Percentiles rank a stretch among this genome's conserved stretches.
Evolutionary conservation across 2,329 filamentous ascomycete species (phyloP).

Genomic region (Dactylellina sp.): DNA sequence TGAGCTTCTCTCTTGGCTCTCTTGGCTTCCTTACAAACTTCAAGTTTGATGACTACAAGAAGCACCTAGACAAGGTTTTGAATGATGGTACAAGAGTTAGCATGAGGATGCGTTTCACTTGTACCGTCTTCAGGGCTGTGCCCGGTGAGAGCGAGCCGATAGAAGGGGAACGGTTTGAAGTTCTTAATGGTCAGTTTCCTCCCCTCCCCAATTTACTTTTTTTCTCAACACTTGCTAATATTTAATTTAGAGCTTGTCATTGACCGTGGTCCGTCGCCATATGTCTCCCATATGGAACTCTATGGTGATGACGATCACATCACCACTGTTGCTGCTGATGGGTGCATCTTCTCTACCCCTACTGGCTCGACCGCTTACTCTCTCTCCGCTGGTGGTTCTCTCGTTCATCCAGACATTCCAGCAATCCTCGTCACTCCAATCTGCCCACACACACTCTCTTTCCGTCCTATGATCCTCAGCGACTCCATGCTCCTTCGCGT

Average conservation of each 20-base stretch:
- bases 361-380: constrained; percentile 95
- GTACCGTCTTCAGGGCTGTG: constrained; percentile 87
- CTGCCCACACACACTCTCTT: constrained; percentile 95
- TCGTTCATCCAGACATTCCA: constrained; percentile 96
- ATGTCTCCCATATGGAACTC: constrained; percentile 95
- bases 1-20: constrained; percentile 85
- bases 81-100: constrained; percentile 98
- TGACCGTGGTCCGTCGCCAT: constrained; percentile 93
- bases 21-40: constrained; percentile 91
- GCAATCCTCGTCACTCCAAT: constrained; percentile 97
- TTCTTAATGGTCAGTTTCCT: constrained; percentile 74
- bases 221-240: constrained; percentile 23
- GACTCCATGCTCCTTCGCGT: constrained; percentile 94
- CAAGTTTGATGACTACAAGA: constrained; percentile 86
- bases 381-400: constrained; percentile 90
- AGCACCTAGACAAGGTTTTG: constrained; percentile 89
- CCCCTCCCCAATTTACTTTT: background rate
- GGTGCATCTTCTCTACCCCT: constrained; percentile 96
- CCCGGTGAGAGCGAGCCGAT: constrained; percentile 72
- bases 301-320: constrained; percentile 95
- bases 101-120: constrained; percentile 97
- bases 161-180: constrained; percentile 95
- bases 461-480: constrained; percentile 96
- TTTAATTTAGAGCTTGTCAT: constrained; percentile 82
- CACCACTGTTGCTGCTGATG: constrained; percentile 95